Evolutionary conservation across 2,329 filamentous ascomycete species (phyloP), one percentile per base, ranked within the genome.

Genomic region (Chrysoporthe austroafricana): DNA sequence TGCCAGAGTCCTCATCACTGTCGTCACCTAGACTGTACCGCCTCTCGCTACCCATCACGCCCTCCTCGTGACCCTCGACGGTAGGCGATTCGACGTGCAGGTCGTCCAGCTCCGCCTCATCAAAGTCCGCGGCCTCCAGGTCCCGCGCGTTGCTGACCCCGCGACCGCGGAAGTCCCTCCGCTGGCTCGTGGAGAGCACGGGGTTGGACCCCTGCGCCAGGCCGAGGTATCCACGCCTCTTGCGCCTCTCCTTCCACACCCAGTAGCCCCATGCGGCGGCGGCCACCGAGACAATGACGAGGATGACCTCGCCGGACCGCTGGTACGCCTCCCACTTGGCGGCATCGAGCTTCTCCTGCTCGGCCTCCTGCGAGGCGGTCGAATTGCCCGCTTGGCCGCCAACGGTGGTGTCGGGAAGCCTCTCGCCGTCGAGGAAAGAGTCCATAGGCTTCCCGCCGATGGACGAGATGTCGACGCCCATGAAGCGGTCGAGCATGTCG

Each of bases 401-500:
- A 2, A 96, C 92, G 21, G 90, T 91, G 1, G 91, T 94, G 72
- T 92, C 86, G 6, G 88, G 89, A 1, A 91, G 88, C 77, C 94
- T 93, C 78, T 96, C 92, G 66, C 94, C 94, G 75, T 97, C 94
- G 66, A 97, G 90, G 43, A 87, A 86, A 67, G 90, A 94, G 77
- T 97, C 91, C 0, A 90, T 86, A 0, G 94, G 93, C 63, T 83
- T 81, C 62, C 93, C 94, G 68, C 95, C 95, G 72, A 97, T 96
- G 75, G 87, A 91, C 73, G 88, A 91, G 72, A 98, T 96, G 76
- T 98, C 94, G 52, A 99, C 93, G 61, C 89, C 88, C 86, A 98
- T 93, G 81, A 99, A 97, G 52, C 96, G 91, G 79, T 99, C 95
- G 18, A 99, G 88, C 96, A 99, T 99, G 77, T 98, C 96, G 70